phyloP scores from a whole-genome alignment of 2,329 filamentous ascomycete genomes.

The Colletotrichum sp. region DNA sequence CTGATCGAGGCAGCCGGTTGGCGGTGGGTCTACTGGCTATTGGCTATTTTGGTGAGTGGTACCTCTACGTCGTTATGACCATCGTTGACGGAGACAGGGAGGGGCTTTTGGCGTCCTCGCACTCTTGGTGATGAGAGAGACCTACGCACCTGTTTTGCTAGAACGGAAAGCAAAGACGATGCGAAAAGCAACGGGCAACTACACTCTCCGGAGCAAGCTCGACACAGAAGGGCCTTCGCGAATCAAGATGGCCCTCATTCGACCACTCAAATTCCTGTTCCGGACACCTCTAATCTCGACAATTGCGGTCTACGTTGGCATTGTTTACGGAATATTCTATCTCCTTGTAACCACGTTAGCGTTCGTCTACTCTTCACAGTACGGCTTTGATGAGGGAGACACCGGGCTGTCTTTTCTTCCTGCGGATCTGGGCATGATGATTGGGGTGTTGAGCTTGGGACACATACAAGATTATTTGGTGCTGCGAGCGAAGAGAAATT shows the following conservation, averaged over 20 bases:
- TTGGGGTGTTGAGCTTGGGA: constrained; percentile 43
- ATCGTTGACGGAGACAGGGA: constrained; percentile 14
- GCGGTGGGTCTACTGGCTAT: constrained; percentile 57
- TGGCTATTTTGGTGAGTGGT: constrained; percentile 47
- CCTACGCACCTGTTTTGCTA: constrained; percentile 45
- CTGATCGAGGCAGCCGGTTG: constrained; percentile 41
- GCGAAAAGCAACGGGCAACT: constrained; percentile 46
- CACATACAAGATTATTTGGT: constrained; percentile 35
- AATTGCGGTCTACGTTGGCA: constrained; percentile 58
- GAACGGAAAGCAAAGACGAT: constrained; percentile 43
- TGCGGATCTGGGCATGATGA: constrained; percentile 50
- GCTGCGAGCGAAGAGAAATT: constrained; percentile 16
- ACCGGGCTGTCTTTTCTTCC: constrained; percentile 60
- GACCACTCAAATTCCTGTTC: constrained; percentile 57
- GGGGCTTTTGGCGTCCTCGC: constrained; percentile 39
- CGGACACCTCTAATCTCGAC: constrained; percentile 55
- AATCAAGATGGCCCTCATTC: constrained; percentile 48
- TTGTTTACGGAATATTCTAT: constrained; percentile 63
- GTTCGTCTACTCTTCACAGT: constrained; percentile 53
- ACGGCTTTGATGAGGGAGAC: constrained; percentile 51
- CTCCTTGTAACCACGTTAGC: constrained; percentile 61
- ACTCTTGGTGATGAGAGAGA: constrained; percentile 46
- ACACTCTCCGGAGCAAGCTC: constrained; percentile 44
- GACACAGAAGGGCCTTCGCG: constrained; percentile 31
- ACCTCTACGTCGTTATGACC: neutral